Base-by-base conservation (phyloP, 2,329 filamentous ascomycete species). In the Chaetomium globosum region DNA sequence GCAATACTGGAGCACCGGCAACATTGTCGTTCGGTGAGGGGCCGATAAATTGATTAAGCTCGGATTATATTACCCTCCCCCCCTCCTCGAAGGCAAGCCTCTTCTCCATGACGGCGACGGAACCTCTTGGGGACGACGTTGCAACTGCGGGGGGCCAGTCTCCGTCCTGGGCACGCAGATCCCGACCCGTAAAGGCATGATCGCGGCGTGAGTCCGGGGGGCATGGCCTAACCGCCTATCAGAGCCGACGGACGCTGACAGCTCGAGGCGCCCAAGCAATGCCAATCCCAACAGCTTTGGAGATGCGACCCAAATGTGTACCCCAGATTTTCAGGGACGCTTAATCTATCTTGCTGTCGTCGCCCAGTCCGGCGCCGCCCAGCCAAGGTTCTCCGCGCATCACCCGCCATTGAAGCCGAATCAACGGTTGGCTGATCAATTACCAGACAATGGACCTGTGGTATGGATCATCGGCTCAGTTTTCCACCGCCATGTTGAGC, bases 261-360 rank as follows among this genome's bases (percentile, higher is more conserved):
- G 6, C 23, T 31, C 33, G 46, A 65, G 43, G n/a, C 30, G 57
- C 23, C 28, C 36, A 30, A 13, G 7, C 46, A 59, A 12, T 26
- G 21, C 4, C 49, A 55, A 30, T 9, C 26, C 56, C 10, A 28
- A 54, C 46, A 23, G 21, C 26, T 31, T 28, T 4, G 30, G 59
- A 39, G 19, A 21, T 19, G 51, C 39, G n/a, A 54, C n/a, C 12
- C 26, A 52, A 52, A 53, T 28, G 58, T 52, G 58, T 66, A 65
- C 67, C 67, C 67, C 67, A 65, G 68, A 69, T 65, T 67, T 58
- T 33, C 53, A 65, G 33, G 54, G 59, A 59, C 65, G 36, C 21
- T 59, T 62, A 69, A 69, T 67, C 67, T 67, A 69, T 67, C 67
- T 64, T 23, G 68, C 48, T 60, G 58, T 46, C 36, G 54, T 48